A percentile compares a stretch with the other conserved stretches of the same genome.
phyloP scores from a whole-genome alignment of 2,329 filamentous ascomycete species.

The Ophiostoma angusticollis region DNA sequence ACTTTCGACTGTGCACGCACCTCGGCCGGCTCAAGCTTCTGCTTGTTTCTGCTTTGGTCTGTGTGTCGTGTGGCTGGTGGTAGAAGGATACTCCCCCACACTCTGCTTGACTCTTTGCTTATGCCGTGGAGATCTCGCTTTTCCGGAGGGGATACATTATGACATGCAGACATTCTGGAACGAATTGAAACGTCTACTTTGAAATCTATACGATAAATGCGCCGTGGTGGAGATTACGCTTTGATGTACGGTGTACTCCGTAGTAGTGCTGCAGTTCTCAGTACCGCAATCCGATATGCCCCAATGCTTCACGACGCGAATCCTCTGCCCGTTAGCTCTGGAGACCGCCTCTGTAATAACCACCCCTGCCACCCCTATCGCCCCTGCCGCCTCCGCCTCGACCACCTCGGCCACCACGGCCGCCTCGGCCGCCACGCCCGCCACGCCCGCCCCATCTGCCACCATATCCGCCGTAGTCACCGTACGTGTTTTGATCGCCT shows the following conservation, averaged over 20 bases:
- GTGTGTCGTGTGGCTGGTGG: conserved; percentile 32
- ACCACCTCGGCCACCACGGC: conserved; percentile 26
- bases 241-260: too few relatives aligned
- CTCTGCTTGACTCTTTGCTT: conserved; percentile 30
- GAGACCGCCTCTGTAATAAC: conserved; percentile 19
- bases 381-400: conserved; percentile 20
- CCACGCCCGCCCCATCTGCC: conserved; percentile 25
- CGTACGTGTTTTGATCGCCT: conserved; percentile 18
- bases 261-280: too few relatives aligned
- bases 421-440: conserved; percentile 24
- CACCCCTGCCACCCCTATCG: conserved; percentile 21
- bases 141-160: conserved; percentile 31
- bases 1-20: conserved; percentile 11
- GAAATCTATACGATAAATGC: too few relatives aligned
- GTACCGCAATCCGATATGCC: too few relatives aligned
- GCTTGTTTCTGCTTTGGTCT: conserved; percentile 23
- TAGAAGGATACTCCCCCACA: conserved; percentile 31
- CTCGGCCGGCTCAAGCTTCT: conserved; percentile 5
- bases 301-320: too few relatives aligned
- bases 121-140: conserved; percentile 31
- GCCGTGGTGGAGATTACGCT: too few relatives aligned
- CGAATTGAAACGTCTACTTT: too few relatives aligned
- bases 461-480: conserved; percentile 21
- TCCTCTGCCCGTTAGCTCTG: too few relatives aligned
- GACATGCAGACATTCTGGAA: neutral